Evolutionary conservation across 1,139 yeast species (phyloP), one percentile per base, ranked within the genome.

Genomic region (Pichia sp.): DNA sequence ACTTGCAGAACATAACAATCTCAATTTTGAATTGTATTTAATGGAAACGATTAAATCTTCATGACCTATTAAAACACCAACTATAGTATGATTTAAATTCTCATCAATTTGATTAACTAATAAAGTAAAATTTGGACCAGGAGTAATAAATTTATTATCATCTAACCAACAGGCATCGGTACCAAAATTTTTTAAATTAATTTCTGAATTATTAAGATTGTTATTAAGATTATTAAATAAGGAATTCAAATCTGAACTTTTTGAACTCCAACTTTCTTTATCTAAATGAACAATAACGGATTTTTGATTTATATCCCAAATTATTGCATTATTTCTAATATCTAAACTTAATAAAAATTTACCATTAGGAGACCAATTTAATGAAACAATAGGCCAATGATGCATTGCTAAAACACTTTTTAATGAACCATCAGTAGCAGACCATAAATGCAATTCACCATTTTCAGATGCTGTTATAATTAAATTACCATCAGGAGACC

Each of bases 131-230:
- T 71, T 71, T 6, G 69, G 62, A 0, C 85, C 82, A 1, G 95
- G 78, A 12, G 84, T 66, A 3, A 90, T 87, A 61, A 86, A 85
- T 51, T 80, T 83, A 48, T 69, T 66, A 34, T 76, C 77, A 54
- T 79, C 84, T 23, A 87, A 68, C 96, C 96, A 89, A 52, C 81
- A 78, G 3, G 78, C 71, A 55, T 77, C 82, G 1, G 75, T 66
- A 4, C 82, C 81, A 16, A 66, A 46, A 24, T 11, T 16, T 2
- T 3, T 20, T 31, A 48, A 39, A 30, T 38, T 28, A 44, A 41
- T 23, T 9, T 28, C 27, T 11, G 35, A 31, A 20, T 28, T 28
- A n/a, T n/a, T n/a, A n/a, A n/a, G n/a, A n/a, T n/a, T n/a, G n/a
- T n/a, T n/a, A n/a, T n/a, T n/a, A n/a, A n/a, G n/a, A n/a, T n/a